Percentiles rank a stretch among this genome's conserved stretches.
Evolutionary conservation across 768 basidiomycete genomes (phyloP).

Genomic region (Rubroboletus pulcherrimus): DNA sequence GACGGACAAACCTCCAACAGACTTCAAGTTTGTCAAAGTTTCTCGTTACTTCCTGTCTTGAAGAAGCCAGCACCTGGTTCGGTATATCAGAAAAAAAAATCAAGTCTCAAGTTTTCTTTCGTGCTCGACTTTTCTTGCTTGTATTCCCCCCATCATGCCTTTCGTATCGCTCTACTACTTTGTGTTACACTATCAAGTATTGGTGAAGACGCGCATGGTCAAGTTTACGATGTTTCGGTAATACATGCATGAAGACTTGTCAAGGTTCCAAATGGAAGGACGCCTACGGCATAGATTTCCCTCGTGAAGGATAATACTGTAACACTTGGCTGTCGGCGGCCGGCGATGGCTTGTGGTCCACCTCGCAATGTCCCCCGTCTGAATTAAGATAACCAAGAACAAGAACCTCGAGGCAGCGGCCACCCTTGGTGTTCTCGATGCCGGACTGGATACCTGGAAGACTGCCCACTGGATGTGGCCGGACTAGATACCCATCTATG

Average conservation of each 20-base stretch:
- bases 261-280: conserved; percentile 22
- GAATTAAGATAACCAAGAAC: conserved; percentile 22
- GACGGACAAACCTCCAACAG: conserved; percentile 35
- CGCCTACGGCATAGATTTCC: conserved; percentile 7
- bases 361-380: conserved; percentile 5
- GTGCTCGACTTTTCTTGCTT: conserved; percentile 52
- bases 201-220: conserved; percentile 35
- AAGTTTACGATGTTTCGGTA: conserved; percentile 37
- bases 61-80: conserved; percentile 47
- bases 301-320: conserved; percentile 16
- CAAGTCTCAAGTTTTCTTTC: conserved; percentile 68
- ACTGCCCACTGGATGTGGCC: background rate
- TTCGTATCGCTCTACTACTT: conserved; percentile 46
- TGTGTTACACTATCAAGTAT: conserved; percentile 42
- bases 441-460: conserved; percentile 6
- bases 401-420: conserved; percentile 9
- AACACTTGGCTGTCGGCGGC: conserved; percentile 1
- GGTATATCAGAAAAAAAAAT: conserved; percentile 51
- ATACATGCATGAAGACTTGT: conserved; percentile 33
- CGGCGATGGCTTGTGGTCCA: conserved; percentile 6
- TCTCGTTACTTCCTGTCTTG: conserved; percentile 46
- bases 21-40: conserved; percentile 49
- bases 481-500: background rate
- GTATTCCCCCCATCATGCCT: conserved; percentile 33
- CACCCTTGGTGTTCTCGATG: background rate